phyloP scores from a whole-genome alignment of 345 rosid species.

The Eucalyptus tenuipes region DNA sequence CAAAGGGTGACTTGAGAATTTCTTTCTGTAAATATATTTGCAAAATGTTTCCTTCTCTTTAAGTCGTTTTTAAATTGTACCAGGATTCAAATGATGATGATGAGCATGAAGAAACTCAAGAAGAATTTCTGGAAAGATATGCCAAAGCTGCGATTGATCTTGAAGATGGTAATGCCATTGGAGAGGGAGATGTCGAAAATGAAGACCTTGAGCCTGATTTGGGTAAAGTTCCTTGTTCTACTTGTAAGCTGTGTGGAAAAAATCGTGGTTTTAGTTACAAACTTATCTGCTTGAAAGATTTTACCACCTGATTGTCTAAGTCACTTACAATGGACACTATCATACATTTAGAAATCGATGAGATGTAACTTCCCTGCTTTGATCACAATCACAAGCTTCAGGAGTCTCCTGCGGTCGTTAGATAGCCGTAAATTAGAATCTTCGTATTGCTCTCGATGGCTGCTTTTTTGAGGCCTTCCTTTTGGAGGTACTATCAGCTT shows the following conservation, averaged over 20 bases:
- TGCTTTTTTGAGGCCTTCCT: neutral
- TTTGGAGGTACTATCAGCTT: neutral
- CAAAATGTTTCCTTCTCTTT: neutral
- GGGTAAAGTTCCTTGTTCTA: constrained; percentile 24
- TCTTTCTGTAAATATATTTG: neutral
- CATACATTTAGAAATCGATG: neutral
- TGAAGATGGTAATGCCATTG: constrained; percentile 26
- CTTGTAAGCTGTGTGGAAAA: neutral
- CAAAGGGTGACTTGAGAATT: neutral
- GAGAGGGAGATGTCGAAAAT: constrained; percentile 59
- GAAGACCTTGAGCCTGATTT: constrained; percentile 50
- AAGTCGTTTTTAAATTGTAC: neutral
- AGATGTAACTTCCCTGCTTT: neutral
- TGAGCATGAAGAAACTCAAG: constrained; percentile 73
- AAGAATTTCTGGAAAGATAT: constrained; percentile 74
- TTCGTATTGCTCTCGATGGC: neutral
- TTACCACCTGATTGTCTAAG: neutral
- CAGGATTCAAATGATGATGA: constrained; percentile 62
- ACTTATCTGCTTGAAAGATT: neutral
- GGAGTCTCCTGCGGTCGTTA: neutral
- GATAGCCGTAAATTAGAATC: neutral
- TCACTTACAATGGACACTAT: neutral
- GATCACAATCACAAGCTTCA: neutral
- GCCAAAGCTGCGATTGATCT: constrained; percentile 59
- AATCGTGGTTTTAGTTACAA: neutral